Evolutionary conservation across 768 basidiomycete species (phyloP).

Genomic region (Suillus sp.): DNA sequence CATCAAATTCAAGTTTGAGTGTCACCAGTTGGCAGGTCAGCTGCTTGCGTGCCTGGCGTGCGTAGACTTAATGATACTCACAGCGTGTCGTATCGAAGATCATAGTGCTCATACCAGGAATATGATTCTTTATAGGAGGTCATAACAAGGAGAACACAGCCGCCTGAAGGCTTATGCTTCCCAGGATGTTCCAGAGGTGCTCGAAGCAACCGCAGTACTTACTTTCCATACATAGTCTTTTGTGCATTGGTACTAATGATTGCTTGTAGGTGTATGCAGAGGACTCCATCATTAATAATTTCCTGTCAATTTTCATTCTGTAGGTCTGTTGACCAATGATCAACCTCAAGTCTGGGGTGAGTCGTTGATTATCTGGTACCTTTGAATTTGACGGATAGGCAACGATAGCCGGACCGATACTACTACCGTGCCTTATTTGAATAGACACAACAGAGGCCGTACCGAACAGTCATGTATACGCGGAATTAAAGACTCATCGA

Average conservation of each 20-base stretch:
- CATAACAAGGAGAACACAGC: not conserved
- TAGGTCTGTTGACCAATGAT: not conserved
- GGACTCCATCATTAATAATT: no score
- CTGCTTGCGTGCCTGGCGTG: no score
- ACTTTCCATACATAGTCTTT: no score
- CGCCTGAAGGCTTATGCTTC: not conserved
- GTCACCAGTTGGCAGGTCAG: not conserved
- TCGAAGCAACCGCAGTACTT: not conserved
- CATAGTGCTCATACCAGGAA: no score
- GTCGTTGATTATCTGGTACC: not conserved
- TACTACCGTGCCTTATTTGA: constrained; percentile 8
- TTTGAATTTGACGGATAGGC: not conserved
- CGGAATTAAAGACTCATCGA: not conserved
- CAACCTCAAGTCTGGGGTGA: not conserved
- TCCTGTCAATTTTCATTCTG: no score
- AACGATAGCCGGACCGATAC: not conserved
- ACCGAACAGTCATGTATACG: constrained; percentile 8
- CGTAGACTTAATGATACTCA: no score
- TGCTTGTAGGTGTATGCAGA: no score
- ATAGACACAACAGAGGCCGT: constrained; percentile 2
- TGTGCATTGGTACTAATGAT: no score
- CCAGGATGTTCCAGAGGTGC: no score
- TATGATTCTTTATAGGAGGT: no score
- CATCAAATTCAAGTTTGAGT: not conserved
- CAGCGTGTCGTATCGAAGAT: no score